Base-by-base conservation (phyloP, 495 filamentous ascomycete species). In the Rhypophila decipiens region DNA sequence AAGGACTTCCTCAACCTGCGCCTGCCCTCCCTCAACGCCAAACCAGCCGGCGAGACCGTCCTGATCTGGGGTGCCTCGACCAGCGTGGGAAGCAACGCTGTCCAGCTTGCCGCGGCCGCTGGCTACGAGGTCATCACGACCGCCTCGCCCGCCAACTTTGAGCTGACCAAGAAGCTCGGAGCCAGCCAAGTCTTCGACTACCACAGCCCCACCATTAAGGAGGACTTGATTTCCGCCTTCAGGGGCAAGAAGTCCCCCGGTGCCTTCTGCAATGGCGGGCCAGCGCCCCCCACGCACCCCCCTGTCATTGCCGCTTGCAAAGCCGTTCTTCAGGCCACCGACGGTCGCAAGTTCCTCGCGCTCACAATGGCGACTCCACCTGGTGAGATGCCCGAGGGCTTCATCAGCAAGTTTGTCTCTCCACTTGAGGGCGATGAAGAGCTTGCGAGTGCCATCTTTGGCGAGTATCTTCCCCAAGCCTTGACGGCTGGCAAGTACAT, bases 51-150 rank as follows among this genome's bases (percentile, higher is more conserved):
- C 33, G 47, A 61, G 51, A 65, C 61, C 0, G 39, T 86, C 0
- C 57, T 85, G 4, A 57, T 85, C 51, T 85, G 79, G 70, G 79
- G 79, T 12, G 83, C 80, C 24, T 69, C 76, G 3, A 67, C 69
- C 5, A 77, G 74, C 42, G 76, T 85, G 13, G 83, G 84, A 13
- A 68, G 68, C 52, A 75, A 74, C 46, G 78, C 77, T 1, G 83
- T 85, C 52, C 85, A 87, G 51, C 67, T 83, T 13, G 81, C 79
- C 8, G 67, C 66, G 0, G 74, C 76, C 0, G 67, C 80, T 0
- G 84, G 83, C 4, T 76, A 76, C 35, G 72, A 76, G 19, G 83
- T 87, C 0, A 58, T 80, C 49, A 67, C 76, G 0, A 84, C 79
- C 0, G 67, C 77, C 2, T 76, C 73, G 1, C 60, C 67, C 0